A percentile compares a stretch with the other conserved stretches of the same genome.
These are phyloP conservation scores for Aureobasidium mangrovei DNA, from an alignment of 2,329 filamentous ascomycete species.

Conservation along the genomic window DNA sequence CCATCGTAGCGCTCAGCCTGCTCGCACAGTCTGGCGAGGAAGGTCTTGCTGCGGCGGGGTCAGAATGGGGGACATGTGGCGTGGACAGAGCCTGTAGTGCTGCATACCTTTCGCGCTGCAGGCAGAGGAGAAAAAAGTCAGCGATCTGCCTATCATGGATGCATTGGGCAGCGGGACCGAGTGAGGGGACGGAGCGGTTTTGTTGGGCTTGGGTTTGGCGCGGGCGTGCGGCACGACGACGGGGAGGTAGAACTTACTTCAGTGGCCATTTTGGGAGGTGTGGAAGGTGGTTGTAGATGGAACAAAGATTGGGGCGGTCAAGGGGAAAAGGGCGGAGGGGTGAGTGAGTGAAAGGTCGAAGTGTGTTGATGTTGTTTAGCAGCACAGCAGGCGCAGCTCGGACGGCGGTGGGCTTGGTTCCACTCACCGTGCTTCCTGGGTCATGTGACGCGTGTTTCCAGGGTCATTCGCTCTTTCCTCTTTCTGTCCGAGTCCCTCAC, in stretches of 20 bases:
- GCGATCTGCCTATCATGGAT: slow-evolving; percentile 16
- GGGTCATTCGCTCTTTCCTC: too few relatives aligned
- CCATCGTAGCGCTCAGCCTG: slow-evolving; percentile 99
- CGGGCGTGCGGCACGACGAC: not conserved
- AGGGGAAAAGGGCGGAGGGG: slow-evolving; percentile 1
- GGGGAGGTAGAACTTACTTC: slow-evolving; percentile 12
- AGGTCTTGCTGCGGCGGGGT: slow-evolving; percentile 74
- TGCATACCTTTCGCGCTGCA: slow-evolving; percentile 42
- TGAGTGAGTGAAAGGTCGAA: slow-evolving; percentile 7
- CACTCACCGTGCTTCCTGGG: too few relatives aligned
- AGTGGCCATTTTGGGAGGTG: slow-evolving; percentile 12
- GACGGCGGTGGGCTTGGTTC: too few relatives aligned
- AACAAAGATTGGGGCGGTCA: slow-evolving; percentile 1
- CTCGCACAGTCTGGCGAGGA: slow-evolving; percentile 99
- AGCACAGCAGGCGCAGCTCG: not conserved
- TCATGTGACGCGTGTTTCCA: too few relatives aligned
- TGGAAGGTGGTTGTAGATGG: not conserved
- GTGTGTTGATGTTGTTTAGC: slow-evolving; percentile 4
- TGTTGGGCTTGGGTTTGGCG: slow-evolving; percentile 13
- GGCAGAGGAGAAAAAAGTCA: slow-evolving; percentile 28
- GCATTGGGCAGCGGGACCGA: slow-evolving; percentile 8
- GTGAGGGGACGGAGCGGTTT: slow-evolving; percentile 13
- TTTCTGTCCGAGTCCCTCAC: too few relatives aligned
- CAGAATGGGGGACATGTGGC: slow-evolving; percentile 19
- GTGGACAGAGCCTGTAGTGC: not conserved